These are phyloP conservation scores for Fusarium sp. DNA, from an alignment of 2,329 filamentous ascomycete genomes.

Conservation along the genomic window DNA sequence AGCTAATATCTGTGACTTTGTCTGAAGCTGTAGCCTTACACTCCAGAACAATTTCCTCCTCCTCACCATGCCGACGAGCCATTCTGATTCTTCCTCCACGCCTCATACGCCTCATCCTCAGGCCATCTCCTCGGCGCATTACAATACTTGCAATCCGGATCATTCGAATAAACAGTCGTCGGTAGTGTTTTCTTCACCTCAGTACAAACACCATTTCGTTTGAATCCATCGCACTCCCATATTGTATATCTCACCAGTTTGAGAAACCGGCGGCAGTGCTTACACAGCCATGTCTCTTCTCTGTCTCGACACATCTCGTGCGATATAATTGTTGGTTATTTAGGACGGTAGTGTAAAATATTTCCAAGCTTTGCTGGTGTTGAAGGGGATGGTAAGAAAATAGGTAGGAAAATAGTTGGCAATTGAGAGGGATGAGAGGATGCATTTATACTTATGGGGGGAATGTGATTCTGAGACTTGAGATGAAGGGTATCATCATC, in stretches of 20 bases:
- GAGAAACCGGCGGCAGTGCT: neutral
- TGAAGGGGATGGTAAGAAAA: fast-evolving
- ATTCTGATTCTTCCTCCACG: neutral
- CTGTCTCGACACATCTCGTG: neutral
- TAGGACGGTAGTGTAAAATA: fast-evolving
- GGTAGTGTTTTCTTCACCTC: neutral
- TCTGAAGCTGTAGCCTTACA: too few species aligned
- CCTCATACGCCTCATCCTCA: neutral
- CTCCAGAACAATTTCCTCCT: too few species aligned
- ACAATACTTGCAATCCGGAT: neutral
- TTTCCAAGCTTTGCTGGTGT: neutral
- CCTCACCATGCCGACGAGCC: neutral
- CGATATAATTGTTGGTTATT: fast-evolving
- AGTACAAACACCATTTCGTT: neutral
- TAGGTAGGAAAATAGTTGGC: fast-evolving
- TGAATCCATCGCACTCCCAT: neutral
- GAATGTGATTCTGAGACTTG: neutral
- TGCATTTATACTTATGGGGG: neutral
- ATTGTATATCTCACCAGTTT: neutral
- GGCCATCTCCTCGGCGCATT: neutral
- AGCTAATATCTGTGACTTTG: too few species aligned
- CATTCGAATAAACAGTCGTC: neutral
- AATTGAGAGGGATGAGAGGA: neutral
- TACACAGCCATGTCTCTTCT: neutral
- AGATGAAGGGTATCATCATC: neutral